Percentiles rank a stretch among this genome's conserved stretches.
These are phyloP conservation scores for Calonectria crousiana DNA, from an alignment of 2,329 filamentous ascomycete genomes.

Conservation along the genomic window DNA sequence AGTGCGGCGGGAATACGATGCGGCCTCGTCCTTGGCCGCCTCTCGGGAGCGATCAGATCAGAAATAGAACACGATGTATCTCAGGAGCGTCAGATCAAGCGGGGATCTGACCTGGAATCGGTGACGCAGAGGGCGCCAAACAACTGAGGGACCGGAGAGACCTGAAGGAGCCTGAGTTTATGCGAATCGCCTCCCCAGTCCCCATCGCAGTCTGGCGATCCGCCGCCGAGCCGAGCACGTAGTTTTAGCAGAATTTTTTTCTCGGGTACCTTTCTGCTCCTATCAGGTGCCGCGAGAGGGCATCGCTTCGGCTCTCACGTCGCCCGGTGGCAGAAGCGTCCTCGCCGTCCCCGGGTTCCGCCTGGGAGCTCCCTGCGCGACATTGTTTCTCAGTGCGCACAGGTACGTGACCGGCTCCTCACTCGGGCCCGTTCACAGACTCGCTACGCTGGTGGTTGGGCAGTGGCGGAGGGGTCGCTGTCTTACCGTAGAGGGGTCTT, in stretches of 20 bases:
- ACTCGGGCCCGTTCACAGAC: conserved; percentile 34
- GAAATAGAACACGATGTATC: conserved; percentile 19
- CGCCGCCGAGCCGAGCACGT: conserved; percentile 12
- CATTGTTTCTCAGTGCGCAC: conserved; percentile 36
- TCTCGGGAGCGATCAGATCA: conserved; percentile 16
- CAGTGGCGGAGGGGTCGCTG: conserved; percentile 11
- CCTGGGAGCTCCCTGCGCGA: conserved; percentile 41
- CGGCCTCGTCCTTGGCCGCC: conserved; percentile 7
- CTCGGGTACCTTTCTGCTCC: background rate
- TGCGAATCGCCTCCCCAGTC: conserved; percentile 11
- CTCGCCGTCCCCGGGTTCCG: conserved; percentile 28
- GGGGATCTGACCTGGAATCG: background rate
- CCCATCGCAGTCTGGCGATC: background rate
- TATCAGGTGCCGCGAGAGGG: background rate
- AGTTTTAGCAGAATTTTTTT: background rate
- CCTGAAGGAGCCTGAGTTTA: conserved; percentile 4
- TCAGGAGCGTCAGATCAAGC: conserved; percentile 19
- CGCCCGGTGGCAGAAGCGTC: conserved; percentile 36
- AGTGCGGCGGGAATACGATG: background rate
- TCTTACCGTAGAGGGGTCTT: conserved; percentile 3
- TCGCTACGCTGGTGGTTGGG: conserved; percentile 15
- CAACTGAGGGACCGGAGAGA: background rate
- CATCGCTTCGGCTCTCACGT: conserved; percentile 28
- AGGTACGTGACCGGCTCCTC: conserved; percentile 25
- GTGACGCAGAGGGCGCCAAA: background rate